A percentile compares a stretch with the other conserved stretches of the same genome.
Evolutionary conservation across 352 stramenopile species (phyloP).

Genomic region (Phytophthora foliorum): DNA sequence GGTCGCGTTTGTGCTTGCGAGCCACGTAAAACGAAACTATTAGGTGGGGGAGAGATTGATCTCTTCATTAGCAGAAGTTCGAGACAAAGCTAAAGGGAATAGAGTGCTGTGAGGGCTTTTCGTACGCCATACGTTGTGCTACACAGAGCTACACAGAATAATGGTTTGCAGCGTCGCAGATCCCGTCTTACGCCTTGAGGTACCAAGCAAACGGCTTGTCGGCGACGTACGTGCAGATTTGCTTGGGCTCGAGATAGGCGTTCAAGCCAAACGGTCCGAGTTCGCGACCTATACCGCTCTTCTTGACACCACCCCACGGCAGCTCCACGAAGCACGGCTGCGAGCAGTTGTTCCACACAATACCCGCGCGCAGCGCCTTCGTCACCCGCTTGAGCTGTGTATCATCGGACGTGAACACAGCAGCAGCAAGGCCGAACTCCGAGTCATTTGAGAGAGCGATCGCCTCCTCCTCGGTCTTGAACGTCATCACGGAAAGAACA

Average conservation of each 20-base stretch:
- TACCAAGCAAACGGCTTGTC: slow-evolving; percentile 81
- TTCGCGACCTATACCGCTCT: slow-evolving; percentile 82
- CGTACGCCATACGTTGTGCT: not conserved
- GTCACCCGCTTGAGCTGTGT: slow-evolving; percentile 66
- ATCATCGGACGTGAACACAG: slow-evolving; percentile 72
- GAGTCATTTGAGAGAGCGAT: slow-evolving; percentile 49
- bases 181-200: slow-evolving; percentile 27
- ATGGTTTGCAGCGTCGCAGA: not conserved
- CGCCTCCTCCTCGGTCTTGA: slow-evolving; percentile 88
- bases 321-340: slow-evolving; percentile 51
- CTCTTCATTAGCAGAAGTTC: slow-evolving; percentile 9
- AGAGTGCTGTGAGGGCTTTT: not conserved
- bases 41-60: slow-evolving; percentile 10
- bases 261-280: slow-evolving; percentile 70
- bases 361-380: slow-evolving; percentile 39
- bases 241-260: slow-evolving; percentile 75
- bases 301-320: slow-evolving; percentile 89
- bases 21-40: slow-evolving; percentile 36
- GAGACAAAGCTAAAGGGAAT: slow-evolving; percentile 12
- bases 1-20: slow-evolving; percentile 36
- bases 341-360: slow-evolving; percentile 40
- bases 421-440: slow-evolving; percentile 81
- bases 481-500: slow-evolving; percentile 87
- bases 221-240: slow-evolving; percentile 75
- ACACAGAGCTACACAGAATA: not conserved